phyloP scores from a whole-genome alignment of 805 yeast species.

The Wickerhamiella kazuoi region DNA sequence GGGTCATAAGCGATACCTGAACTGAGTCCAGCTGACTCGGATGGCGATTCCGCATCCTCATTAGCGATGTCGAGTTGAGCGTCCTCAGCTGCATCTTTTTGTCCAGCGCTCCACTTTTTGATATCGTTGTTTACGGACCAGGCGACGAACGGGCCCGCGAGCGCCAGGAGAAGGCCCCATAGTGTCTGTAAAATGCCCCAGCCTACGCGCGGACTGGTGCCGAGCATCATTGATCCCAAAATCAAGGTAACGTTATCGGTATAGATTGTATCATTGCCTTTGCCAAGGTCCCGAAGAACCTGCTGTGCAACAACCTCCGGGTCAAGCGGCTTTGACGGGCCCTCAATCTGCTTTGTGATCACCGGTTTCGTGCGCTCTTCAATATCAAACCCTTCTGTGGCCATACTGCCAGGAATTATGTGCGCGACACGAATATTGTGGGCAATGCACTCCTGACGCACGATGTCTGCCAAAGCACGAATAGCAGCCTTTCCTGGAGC shows the following conservation, averaged over 20 bases:
- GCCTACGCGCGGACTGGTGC: slow-evolving; percentile 14
- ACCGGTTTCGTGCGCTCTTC: slow-evolving; percentile 77
- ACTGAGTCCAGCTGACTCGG: too few species aligned
- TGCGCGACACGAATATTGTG: slow-evolving; percentile 54
- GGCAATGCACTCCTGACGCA: slow-evolving; percentile 66
- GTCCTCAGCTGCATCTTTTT: too few species aligned
- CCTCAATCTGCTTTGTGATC: slow-evolving; percentile 70
- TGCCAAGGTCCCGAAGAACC: slow-evolving; percentile 35
- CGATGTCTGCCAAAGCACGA: slow-evolving; percentile 50
- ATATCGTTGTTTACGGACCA: slow-evolving; percentile 13
- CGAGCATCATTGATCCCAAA: slow-evolving; percentile 33
- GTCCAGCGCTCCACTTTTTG: background rate
- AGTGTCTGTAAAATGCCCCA: slow-evolving; percentile 13
- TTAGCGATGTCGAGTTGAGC: too few species aligned
- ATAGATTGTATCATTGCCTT: slow-evolving; percentile 55
- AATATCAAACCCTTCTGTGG: slow-evolving; percentile 66
- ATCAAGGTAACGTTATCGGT: slow-evolving; percentile 83
- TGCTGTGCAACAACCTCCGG: slow-evolving; percentile 48
- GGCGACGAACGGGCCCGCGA: slow-evolving; percentile 13
- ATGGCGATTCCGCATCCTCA: too few species aligned
- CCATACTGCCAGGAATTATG: slow-evolving; percentile 77
- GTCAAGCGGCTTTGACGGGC: slow-evolving; percentile 54
- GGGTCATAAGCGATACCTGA: too few species aligned
- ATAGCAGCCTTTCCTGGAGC: slow-evolving; percentile 81
- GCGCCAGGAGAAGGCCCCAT: slow-evolving; percentile 11